Conservation (phyloP, 345 rosid species). For the Murraya koenigii region DNA sequence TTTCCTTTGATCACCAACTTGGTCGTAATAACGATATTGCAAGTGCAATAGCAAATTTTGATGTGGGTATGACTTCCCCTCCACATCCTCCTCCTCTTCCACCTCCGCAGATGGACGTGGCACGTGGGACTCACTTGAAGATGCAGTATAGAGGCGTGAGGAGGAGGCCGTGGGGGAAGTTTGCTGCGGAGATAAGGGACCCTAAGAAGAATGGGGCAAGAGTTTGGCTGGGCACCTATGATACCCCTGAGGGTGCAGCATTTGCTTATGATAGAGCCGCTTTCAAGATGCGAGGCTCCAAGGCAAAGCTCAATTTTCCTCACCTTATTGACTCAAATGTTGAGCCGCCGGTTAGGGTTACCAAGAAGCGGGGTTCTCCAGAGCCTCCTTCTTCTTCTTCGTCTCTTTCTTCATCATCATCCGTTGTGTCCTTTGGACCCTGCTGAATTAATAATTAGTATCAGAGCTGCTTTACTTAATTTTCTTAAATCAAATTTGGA, state of each 20-base stretch:
- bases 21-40: neutral
- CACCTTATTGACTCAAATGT: conserved; percentile 10
- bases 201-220: conserved; percentile 64
- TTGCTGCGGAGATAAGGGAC: conserved; percentile 68
- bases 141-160: conserved; percentile 23
- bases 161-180: conserved; percentile 70
- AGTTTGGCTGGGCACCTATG: conserved; percentile 71
- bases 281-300: conserved; percentile 18
- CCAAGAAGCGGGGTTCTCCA: conserved; percentile 13
- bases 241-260: conserved; percentile 33
- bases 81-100: neutral
- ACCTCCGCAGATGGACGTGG: neutral
- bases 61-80: too few relatives aligned
- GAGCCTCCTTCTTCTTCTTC: neutral
- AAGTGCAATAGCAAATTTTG: neutral
- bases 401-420: neutral
- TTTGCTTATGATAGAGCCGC: conserved; percentile 21
- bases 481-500: too few relatives aligned
- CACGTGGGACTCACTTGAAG: neutral
- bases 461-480: too few relatives aligned
- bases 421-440: too few relatives aligned
- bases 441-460: too few relatives aligned
- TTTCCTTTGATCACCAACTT: neutral
- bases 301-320: conserved; percentile 19
- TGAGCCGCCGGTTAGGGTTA: neutral